phyloP scores from a whole-genome alignment of 345 rosid genomes.

The Melaleuca alternifolia region DNA sequence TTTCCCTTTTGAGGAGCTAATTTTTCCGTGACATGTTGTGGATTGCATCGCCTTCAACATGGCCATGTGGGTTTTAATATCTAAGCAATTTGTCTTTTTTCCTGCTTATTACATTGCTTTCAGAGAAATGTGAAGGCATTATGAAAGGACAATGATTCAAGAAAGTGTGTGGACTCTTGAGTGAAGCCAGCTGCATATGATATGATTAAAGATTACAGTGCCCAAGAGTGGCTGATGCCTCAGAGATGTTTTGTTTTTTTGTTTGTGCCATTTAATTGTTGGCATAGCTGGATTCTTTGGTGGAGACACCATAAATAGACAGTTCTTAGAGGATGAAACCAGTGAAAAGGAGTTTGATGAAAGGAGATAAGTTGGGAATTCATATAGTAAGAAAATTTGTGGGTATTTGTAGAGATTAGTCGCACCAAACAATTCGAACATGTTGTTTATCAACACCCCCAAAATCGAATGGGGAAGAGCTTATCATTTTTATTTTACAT shows the following conservation, averaged over 20 bases:
- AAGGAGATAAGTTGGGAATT: not conserved
- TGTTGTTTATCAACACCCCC: not conserved
- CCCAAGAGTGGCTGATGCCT: not conserved
- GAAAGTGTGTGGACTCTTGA: not conserved
- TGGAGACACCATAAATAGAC: not conserved
- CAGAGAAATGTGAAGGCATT: not conserved
- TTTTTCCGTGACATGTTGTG: conserved; percentile 3
- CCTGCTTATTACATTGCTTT: not conserved
- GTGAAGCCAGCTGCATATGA: not conserved
- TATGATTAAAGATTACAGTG: not conserved
- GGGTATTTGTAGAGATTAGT: not conserved
- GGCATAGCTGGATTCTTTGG: not conserved
- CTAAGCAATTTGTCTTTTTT: conserved; percentile 1
- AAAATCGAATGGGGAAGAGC: not conserved
- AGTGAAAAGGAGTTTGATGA: not conserved
- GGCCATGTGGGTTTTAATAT: conserved; percentile 10
- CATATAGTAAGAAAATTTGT: not conserved
- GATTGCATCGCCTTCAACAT: not conserved
- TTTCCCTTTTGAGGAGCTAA: not conserved
- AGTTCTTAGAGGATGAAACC: not conserved
- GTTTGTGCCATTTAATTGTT: not conserved
- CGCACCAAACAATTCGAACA: not conserved
- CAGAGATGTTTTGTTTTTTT: not conserved
- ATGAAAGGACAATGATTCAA: not conserved
- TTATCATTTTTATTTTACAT: not conserved